A percentile compares a stretch with the other conserved stretches of the same genome.
Conservation (phyloP, 768 basidiomycete species). For the Lentinula sp. region DNA sequence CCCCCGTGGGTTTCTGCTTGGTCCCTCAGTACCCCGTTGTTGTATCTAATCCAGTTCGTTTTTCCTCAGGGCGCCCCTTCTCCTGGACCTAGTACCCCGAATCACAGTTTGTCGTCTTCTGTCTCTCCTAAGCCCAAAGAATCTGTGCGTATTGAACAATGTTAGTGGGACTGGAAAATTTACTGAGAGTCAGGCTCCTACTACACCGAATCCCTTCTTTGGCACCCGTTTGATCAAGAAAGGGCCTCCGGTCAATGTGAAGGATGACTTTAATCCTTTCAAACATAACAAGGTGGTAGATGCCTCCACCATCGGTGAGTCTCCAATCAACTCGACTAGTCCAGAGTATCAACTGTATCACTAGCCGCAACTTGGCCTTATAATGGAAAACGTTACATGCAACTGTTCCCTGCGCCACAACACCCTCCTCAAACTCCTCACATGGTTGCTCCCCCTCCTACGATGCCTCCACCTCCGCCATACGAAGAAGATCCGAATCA, state of each 20-base stretch:
- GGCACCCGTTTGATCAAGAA: slow-evolving; percentile 75
- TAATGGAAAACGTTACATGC: slow-evolving; percentile 79
- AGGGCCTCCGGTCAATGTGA: slow-evolving; percentile 70
- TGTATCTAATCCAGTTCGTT: slow-evolving; percentile 1
- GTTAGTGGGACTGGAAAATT: not conserved
- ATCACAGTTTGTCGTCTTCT: slow-evolving; percentile 30
- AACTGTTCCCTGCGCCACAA: slow-evolving; percentile 64
- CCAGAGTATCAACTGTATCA: not conserved
- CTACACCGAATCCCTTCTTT: slow-evolving; percentile 84
- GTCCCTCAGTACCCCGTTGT: slow-evolving; percentile 11
- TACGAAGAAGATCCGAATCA: slow-evolving; percentile 76
- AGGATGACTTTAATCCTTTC: slow-evolving; percentile 98
- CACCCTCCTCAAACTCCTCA: slow-evolving; percentile 59
- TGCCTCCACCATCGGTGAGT: slow-evolving; percentile 69
- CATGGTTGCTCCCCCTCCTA: slow-evolving; percentile 61
- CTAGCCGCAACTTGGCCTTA: slow-evolving; percentile 82
- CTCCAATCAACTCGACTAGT: not conserved
- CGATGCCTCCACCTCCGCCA: slow-evolving; percentile 64
- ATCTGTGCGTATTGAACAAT: slow-evolving; percentile 27
- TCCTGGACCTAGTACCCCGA: slow-evolving; percentile 34
- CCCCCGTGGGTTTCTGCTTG: slow-evolving; percentile 43
- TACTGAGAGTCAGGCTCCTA: slow-evolving; percentile 23
- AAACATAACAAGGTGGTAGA: slow-evolving; percentile 79
- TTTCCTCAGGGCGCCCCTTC: slow-evolving; percentile 37
- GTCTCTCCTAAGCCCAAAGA: slow-evolving; percentile 66